Percentiles rank a stretch among this genome's conserved stretches.
These are phyloP conservation scores for Sclerotiophoma versabilis DNA, from an alignment of 2,329 filamentous ascomycete species.

Conservation along the genomic window DNA sequence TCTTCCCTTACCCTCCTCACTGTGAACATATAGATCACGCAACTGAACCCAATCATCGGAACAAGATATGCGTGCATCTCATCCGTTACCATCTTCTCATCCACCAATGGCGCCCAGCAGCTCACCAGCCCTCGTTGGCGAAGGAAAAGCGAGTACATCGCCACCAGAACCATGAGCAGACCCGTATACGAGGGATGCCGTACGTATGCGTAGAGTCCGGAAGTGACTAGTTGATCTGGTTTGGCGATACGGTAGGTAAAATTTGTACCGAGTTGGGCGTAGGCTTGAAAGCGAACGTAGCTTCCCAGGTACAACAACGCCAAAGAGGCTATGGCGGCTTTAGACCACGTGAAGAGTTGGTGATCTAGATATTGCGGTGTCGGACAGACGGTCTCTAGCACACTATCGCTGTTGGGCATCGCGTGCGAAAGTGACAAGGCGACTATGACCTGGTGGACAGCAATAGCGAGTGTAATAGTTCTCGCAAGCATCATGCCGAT, in stretches of 20 bases:
- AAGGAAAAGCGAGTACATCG: conserved; percentile 10
- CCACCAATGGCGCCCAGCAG: conserved; percentile 29
- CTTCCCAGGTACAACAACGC: conserved; percentile 12
- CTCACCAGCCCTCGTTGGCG: conserved; percentile 22
- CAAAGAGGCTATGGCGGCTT: background rate
- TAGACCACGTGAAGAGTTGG: conserved; percentile 14
- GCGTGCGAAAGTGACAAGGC: conserved; percentile 2
- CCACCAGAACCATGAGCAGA: conserved; percentile 45
- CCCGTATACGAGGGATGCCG: conserved; percentile 64
- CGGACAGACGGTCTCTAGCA: conserved; percentile 10
- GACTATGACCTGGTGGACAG: conserved; percentile 9
- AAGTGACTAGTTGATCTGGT: conserved; percentile 57
- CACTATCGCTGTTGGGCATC: background rate
- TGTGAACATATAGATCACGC: conserved; percentile 12
- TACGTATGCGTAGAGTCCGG: conserved; percentile 58
- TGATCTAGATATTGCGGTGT: conserved; percentile 12
- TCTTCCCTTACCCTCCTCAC: conserved; percentile 20
- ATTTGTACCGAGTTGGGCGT: conserved; percentile 56
- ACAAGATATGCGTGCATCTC: conserved; percentile 38
- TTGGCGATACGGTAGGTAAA: conserved; percentile 62
- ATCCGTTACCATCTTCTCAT: conserved; percentile 52
- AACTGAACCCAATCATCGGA: conserved; percentile 3
- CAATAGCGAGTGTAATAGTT: background rate
- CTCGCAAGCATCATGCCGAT: conserved; percentile 10
- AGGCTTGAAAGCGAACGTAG: conserved; percentile 51